Percentiles rank a stretch among this genome's conserved stretches.
Evolutionary conservation across 768 basidiomycete species (phyloP).

Genomic region (Mrakia hoshinonis): DNA sequence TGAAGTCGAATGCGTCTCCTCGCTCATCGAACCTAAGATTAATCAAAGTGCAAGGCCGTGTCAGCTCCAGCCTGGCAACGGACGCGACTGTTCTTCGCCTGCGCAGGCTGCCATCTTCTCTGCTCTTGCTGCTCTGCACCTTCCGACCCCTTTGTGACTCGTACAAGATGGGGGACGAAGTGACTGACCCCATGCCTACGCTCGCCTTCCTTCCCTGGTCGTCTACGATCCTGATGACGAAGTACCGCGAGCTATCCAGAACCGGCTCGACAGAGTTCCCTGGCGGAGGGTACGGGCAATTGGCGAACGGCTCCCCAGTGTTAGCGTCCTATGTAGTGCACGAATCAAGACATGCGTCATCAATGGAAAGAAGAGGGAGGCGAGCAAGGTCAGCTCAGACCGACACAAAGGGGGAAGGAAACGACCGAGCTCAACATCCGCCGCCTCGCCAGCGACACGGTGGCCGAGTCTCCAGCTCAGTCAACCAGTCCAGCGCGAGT

Average conservation of each 20-base stretch:
- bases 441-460: too few relatives aligned
- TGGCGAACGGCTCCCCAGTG: slow-evolving; percentile 67
- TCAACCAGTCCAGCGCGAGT: too few relatives aligned
- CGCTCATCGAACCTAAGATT: slow-evolving; percentile 25
- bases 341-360: not conserved
- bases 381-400: not conserved
- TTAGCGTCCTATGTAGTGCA: slow-evolving; percentile 20
- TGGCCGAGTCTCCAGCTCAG: too few relatives aligned
- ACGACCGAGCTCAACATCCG: not conserved
- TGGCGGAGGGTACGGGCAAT: slow-evolving; percentile 57
- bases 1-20: slow-evolving; percentile 28
- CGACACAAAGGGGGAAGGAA: not conserved
- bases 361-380: not conserved
- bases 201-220: slow-evolving; percentile 70
- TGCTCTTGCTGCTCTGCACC: not conserved
- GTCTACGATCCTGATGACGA: slow-evolving; percentile 85
- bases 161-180: slow-evolving; percentile 50
- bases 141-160: not conserved
- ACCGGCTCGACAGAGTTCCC: slow-evolving; percentile 89
- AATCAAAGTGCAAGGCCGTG: not conserved
- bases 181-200: slow-evolving; percentile 86
- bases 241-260: slow-evolving; percentile 88
- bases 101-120: not conserved
- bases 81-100: too few relatives aligned
- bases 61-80: slow-evolving; percentile 26